These are phyloP conservation scores for Diaporthe caulivora DNA, from an alignment of 2,329 filamentous ascomycete genomes.

Conservation along the genomic window DNA sequence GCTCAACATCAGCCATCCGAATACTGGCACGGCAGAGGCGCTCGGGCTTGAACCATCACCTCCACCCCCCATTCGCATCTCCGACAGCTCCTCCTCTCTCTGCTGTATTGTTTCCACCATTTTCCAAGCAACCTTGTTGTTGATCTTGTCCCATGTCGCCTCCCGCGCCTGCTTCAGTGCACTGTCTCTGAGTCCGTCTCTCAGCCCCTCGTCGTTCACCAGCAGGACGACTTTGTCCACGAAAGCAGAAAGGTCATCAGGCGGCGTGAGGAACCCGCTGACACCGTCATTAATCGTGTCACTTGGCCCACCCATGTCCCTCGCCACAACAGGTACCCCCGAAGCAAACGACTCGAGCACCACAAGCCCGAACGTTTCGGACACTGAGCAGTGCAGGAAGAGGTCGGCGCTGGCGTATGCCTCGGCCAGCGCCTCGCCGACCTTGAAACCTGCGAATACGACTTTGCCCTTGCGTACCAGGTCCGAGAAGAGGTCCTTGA, in stretches of 20 bases:
- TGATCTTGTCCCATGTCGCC: slow-evolving; percentile 79
- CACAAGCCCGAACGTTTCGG: slow-evolving; percentile 79
- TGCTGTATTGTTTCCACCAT: slow-evolving; percentile 67
- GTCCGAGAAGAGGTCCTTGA: slow-evolving; percentile 69
- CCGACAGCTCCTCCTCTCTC: slow-evolving; percentile 51
- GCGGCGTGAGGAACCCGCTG: slow-evolving; percentile 72
- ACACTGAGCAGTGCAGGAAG: slow-evolving; percentile 79
- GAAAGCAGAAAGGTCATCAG: slow-evolving; percentile 70
- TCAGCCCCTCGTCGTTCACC: slow-evolving; percentile 57
- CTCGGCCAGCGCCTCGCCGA: slow-evolving; percentile 71
- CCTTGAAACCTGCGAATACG: slow-evolving; percentile 75
- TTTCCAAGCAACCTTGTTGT: slow-evolving; percentile 76
- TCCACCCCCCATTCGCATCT: slow-evolving; percentile 44
- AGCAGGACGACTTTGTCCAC: slow-evolving; percentile 65
- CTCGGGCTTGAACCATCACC: neutral
- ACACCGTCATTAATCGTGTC: slow-evolving; percentile 72
- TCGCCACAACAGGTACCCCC: slow-evolving; percentile 75
- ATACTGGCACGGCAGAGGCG: slow-evolving; percentile 48
- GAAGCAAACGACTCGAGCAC: slow-evolving; percentile 80
- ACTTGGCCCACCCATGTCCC: slow-evolving; percentile 77
- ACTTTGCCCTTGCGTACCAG: slow-evolving; percentile 65
- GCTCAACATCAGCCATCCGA: slow-evolving; percentile 60
- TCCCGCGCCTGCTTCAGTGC: slow-evolving; percentile 70
- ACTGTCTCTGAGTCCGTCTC: slow-evolving; percentile 58
- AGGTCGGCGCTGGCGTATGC: slow-evolving; percentile 76